Evolutionary conservation across 2,329 filamentous ascomycete genomes (phyloP).

Genomic region (Dactylonectria estremocensis): DNA sequence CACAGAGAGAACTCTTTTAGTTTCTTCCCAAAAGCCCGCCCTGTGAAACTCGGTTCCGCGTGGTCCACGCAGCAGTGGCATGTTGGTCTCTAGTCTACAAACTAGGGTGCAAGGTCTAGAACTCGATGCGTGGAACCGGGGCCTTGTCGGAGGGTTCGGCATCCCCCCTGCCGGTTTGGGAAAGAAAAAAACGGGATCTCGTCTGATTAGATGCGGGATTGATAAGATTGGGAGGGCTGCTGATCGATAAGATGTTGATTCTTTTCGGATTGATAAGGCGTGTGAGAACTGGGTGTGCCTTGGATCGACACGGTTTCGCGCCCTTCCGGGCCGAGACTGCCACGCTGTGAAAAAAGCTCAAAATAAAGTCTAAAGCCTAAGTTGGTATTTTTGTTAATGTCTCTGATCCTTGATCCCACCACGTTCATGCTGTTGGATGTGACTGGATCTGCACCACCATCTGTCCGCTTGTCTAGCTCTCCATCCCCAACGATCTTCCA

Average conservation of each 20-base stretch:
- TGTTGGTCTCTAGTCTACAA: background rate
- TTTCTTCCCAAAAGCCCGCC: too few relatives aligned
- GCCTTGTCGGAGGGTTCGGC: background rate
- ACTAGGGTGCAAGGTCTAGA: too few relatives aligned
- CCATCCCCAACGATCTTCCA: too few relatives aligned
- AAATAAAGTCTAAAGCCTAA: slow-evolving; percentile 3
- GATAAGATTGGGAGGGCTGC: slow-evolving; percentile 21
- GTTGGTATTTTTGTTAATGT: background rate
- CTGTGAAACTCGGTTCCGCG: background rate
- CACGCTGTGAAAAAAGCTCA: background rate
- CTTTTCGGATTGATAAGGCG: slow-evolving; percentile 37
- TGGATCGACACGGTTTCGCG: background rate
- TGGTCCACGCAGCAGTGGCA: background rate
- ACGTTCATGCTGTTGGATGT: background rate
- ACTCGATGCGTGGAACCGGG: too few relatives aligned
- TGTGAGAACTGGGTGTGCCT: too few relatives aligned
- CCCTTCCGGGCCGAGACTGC: background rate
- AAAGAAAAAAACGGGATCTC: background rate
- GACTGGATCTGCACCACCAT: background rate
- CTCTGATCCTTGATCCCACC: slow-evolving; percentile 21
- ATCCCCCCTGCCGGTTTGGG: background rate
- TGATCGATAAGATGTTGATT: slow-evolving; percentile 37
- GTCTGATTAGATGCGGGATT: slow-evolving; percentile 31
- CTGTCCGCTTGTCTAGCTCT: too few relatives aligned
- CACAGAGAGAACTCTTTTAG: too few relatives aligned